These are phyloP conservation scores for Oryza nivara DNA, from an alignment of 176 grass and related monocot genomes.

Conservation along the genomic window DNA sequence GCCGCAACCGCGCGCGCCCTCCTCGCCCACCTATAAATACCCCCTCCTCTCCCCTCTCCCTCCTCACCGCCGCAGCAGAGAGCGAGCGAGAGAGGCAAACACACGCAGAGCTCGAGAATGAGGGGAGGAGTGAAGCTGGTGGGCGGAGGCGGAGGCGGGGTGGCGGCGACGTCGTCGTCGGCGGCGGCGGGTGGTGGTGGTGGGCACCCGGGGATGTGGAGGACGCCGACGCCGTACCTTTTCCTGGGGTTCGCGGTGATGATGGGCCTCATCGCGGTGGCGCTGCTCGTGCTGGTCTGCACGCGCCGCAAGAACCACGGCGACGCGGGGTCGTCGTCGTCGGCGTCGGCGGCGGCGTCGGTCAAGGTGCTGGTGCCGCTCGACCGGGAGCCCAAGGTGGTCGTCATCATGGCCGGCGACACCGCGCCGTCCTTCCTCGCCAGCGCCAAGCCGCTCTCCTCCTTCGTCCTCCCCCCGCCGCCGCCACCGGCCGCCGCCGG, in stretches of 20 bases:
- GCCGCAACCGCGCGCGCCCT: background rate
- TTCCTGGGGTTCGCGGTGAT: constrained; percentile 24
- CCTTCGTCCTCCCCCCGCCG: background rate
- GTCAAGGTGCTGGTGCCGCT: constrained; percentile 23
- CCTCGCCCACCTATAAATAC: background rate
- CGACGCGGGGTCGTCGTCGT: too few species aligned
- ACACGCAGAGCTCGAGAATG: background rate
- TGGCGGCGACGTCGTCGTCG: too few species aligned
- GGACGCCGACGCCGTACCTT: constrained; percentile 54
- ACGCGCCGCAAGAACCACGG: constrained; percentile 19
- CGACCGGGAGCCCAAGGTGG: constrained; percentile 44
- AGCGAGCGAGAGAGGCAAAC: too few species aligned
- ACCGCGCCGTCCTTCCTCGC: constrained; percentile 38
- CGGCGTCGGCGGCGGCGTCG: background rate
- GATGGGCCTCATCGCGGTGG: constrained; percentile 39
- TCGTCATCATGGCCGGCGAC: constrained; percentile 52
- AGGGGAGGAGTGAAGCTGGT: background rate
- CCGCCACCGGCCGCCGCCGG: background rate
- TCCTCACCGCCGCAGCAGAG: background rate
- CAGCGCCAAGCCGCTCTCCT: constrained; percentile 37
- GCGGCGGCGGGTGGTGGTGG: background rate
- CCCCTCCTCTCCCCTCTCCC: background rate
- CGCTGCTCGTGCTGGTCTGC: constrained; percentile 48
- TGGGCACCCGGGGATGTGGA: constrained; percentile 18
- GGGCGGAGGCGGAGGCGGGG: background rate